Evolutionary conservation across 768 basidiomycete species (phyloP), one percentile per base, ranked within the genome.

Genomic region (Hypsizygus marmoreus): DNA sequence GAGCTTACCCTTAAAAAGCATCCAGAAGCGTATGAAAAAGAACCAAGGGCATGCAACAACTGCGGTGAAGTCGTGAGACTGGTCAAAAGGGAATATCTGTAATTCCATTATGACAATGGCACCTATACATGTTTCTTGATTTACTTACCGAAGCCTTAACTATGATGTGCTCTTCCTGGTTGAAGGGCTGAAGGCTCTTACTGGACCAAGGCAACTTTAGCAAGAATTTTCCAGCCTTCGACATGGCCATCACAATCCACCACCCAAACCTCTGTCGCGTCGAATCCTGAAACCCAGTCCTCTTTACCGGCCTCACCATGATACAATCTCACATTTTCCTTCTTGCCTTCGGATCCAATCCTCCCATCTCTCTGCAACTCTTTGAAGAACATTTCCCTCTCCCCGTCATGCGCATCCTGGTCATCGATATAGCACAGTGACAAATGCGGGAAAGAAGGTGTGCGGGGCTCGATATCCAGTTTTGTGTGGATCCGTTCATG

Each of bases 361-460:
- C 61, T 61, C 9, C 73, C 65, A 1, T 60, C 49, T 10, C 64
- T 57, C 49, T 63, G 54, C 54, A 86, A 64, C 49, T 68, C 66
- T 20, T 71, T 63, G 29, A 74, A 70, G 31, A 76, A 77, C 50
- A 58, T 70, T 16, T 68, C 65, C 33, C 87, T 77, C 62, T 84
- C 77, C 6, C 65, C 73, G 9, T 57, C 49, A 11, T 67, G 70
- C 3, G 74, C 74, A 50, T 90, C 87, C n/a, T 73, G 71, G 47
- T 90, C 81, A 20, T 70, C 71, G 48, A 90, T 81, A 58, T 91
- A 91, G 56, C 78, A 83, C 47, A 91, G 54, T 26, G 89, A 91
- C 51, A 89, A 50, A 61, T 91, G 89, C 6, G 88, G 84, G 50
- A 79, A 86, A 26, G 69, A 63, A 0, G 86, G 84, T 1, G 85